Conservation (phyloP, 192 early-diverging fungal species). For the Coemansia sp. region DNA sequence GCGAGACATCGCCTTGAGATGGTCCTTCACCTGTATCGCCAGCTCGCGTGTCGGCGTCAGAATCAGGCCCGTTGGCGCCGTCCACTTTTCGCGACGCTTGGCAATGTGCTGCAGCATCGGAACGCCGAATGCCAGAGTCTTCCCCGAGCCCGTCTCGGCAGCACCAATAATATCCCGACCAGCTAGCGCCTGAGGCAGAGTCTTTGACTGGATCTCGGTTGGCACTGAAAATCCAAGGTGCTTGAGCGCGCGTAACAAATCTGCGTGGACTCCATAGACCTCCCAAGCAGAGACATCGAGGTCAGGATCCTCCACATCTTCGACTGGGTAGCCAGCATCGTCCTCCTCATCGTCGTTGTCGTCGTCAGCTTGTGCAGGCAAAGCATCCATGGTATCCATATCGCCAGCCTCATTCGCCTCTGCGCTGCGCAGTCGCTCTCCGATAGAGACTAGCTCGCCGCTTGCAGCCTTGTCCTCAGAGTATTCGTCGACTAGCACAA, state of each 20-base stretch:
- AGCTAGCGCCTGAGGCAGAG: slow-evolving; percentile 69
- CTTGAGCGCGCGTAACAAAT: slow-evolving; percentile 68
- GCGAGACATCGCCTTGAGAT: slow-evolving; percentile 62
- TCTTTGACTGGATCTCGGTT: slow-evolving; percentile 84
- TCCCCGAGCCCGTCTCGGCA: slow-evolving; percentile 94
- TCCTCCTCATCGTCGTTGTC: slow-evolving; percentile 17
- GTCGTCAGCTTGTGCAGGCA: slow-evolving; percentile 14
- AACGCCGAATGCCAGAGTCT: slow-evolving; percentile 94
- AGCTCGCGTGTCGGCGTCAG: slow-evolving; percentile 94
- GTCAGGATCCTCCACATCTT: slow-evolving; percentile 39
- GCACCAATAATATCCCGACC: slow-evolving; percentile 88
- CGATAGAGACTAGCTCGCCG: slow-evolving; percentile 43
- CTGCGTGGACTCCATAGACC: slow-evolving; percentile 58
- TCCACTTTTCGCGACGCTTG: slow-evolving; percentile 42
- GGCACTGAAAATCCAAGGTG: slow-evolving; percentile 74
- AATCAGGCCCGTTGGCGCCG: slow-evolving; percentile 63
- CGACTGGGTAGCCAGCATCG: slow-evolving; percentile 9
- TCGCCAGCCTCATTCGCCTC: slow-evolving; percentile 20
- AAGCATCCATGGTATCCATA: slow-evolving; percentile 7
- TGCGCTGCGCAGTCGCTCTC: slow-evolving; percentile 23
- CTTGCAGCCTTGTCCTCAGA: slow-evolving; percentile 62
- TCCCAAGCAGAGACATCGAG: slow-evolving; percentile 78
- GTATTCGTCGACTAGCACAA: slow-evolving; percentile 81
- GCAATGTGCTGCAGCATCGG: slow-evolving; percentile 81
- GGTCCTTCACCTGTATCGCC: slow-evolving; percentile 91